phyloP scores from a whole-genome alignment of 768 basidiomycete genomes.

The Termitomyces sp. region DNA sequence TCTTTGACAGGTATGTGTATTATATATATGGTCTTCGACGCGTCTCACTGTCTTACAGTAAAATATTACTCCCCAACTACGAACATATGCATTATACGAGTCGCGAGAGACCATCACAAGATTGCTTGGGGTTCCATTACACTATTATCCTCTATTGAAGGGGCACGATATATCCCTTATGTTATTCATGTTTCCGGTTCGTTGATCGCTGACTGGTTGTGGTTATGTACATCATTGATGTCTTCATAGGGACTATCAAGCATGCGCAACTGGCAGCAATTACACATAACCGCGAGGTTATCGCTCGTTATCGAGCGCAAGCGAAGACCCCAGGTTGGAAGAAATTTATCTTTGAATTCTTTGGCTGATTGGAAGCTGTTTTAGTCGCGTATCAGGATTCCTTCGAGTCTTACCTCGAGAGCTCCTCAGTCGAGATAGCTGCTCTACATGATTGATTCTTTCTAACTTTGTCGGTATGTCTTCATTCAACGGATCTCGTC shows the following conservation, averaged over 20 bases:
- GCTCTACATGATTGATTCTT: conserved; percentile 50
- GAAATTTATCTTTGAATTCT: background rate
- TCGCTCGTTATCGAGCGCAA: conserved; percentile 58
- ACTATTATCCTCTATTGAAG: conserved; percentile 58
- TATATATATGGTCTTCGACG: background rate
- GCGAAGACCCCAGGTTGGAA: conserved; percentile 46
- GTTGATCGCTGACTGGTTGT: conserved; percentile 9
- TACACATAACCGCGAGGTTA: conserved; percentile 61
- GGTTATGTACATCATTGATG: background rate
- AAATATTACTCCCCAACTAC: conserved; percentile 87
- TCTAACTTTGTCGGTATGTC: background rate
- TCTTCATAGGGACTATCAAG: conserved; percentile 70
- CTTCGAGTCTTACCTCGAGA: conserved; percentile 51
- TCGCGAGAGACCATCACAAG: conserved; percentile 74
- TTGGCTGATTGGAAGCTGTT: background rate
- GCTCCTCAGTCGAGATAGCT: conserved; percentile 56
- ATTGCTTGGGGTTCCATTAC: conserved; percentile 80
- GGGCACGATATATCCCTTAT: conserved; percentile 57
- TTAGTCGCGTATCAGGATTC: conserved; percentile 56
- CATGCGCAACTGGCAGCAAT: conserved; percentile 78
- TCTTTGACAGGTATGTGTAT: conserved; percentile 56
- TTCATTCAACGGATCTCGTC: background rate
- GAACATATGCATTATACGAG: conserved; percentile 79
- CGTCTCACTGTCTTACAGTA: conserved; percentile 37
- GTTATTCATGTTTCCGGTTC: conserved; percentile 78